Base-by-base conservation (phyloP, 2,329 filamentous ascomycete genomes). In the Colletotrichum sp. region DNA sequence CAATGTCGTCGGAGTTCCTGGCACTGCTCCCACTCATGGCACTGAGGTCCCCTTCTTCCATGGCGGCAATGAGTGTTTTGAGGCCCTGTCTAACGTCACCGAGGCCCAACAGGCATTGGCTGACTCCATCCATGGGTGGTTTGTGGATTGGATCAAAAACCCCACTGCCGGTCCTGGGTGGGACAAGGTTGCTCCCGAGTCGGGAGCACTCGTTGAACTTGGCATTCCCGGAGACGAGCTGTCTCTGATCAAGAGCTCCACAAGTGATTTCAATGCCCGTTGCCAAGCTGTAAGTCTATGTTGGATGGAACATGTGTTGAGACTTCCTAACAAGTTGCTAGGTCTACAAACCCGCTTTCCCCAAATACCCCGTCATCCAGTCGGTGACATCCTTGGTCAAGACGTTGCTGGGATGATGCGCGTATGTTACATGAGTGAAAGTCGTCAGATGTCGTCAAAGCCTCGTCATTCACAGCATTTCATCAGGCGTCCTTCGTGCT, bases 21-120 rank as follows among this genome's bases (percentile, higher is more conserved):
- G 82, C 30, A 80, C 80, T 1, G 82, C 81, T n/a, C 83, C 84
- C 8, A 85, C 84, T 3, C 84, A 86, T 62, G 84, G 84, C 27
- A 84, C 82, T 12, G 84, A 88, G 75, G 85, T 88, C 0, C 84
- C 86, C n/a, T 88, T 87, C 80, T 88, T 87, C 80, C 82, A 87
- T 49, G 86, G 86, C 19, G 86, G 86, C 8, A 87, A 87, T 36
- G 85, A 87, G 75, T 86, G 84, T 75, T 88, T 88, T 70, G 78
- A 80, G 15, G 76, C 78, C 0, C 78, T 84, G 1, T 57, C 71
- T 2, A 79, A 78, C 8, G 85, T 87, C 15, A 87, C 85, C 4
- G 78, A 79, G 0, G 84, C 80, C 1, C 80, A 87, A 68, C 86
- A 88, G 69, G 84, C 82, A 2, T 79, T 88, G 15, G 86, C 86